Base-by-base conservation (phyloP, 1,284 basidiomycete genomes). In the Naganishia sp. region DNA sequence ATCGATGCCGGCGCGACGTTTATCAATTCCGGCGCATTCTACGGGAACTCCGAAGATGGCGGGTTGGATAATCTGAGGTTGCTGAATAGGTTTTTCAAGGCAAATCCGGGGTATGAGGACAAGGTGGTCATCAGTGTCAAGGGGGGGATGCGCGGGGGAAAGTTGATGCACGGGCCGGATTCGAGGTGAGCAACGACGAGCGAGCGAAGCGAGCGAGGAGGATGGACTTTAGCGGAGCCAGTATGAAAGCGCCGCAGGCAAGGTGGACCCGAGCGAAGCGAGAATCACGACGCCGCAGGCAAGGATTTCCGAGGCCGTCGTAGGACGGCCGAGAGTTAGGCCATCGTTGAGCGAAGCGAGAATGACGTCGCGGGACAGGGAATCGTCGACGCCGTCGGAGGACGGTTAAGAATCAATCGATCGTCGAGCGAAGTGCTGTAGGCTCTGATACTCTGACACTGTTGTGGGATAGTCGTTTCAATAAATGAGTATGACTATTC, bases 21-120 rank as follows among this genome's bases (percentile, higher is more conserved):
- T 23, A 79, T 79, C 77, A 81, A 81, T 62, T 67, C 67, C 23
- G 71, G 69, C 11, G 58, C 46, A 9, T 79, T 80, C 70, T 80
- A 80, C 66, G 79, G 79, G 11, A 65, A 69, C 45, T 69, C 70
- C 2, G n/a, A 35, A 7, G 52, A 60, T 17, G 69, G 73, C 43
- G 62, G 67, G 7, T 60, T 60, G 21, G 77, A 74, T 63, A 80
- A 80, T 67, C 63, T 80, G 46, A 71, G 72, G 56, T 72, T 81
- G 13, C 68, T 81, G 57, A 71, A 71, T 1, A 68, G 73, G 2
- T 81, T 80, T 75, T 78, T 80, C 65, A 65, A 72, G 31, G 71
- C 74, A 69, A 83, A 86, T 72, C 85, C 86, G 0, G 82, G 84
- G 60, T 84, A 85, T 72, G 81, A 79, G 11, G 82, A 84, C 41